Evolutionary conservation across 2,329 filamentous ascomycete genomes (phyloP), one percentile per base, ranked within the genome.

Genomic region (Epichloe festucae): DNA sequence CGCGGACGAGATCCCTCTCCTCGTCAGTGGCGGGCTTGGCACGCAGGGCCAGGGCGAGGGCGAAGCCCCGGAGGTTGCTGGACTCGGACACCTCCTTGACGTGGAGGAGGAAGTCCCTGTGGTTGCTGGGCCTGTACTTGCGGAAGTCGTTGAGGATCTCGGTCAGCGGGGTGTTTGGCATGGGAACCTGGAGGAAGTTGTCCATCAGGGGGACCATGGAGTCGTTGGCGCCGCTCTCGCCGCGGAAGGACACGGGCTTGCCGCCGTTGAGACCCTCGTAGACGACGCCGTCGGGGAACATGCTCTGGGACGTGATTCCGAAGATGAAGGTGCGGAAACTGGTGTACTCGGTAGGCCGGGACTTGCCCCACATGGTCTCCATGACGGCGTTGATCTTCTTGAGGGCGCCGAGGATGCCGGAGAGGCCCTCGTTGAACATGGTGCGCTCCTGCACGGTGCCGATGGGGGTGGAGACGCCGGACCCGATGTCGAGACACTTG

Each of bases 311-410:
- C 1, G 89, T 94, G 68, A 96, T 95, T 60, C 91, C 91, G 63
- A 95, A 95, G 71, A 96, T 96, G 73, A 96, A 96, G 11, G 91
- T 95, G 41, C 90, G 85, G 79, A 95, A 96, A 59, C 80, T 85
- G 53, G 86, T 88, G 71, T 96, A 96, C 58, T 89, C 81, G 17
- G 78, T 76, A 2, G 90, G 90, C 60, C 87, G 86, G 52, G 87
- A 93, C 67, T 89, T 87, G 54, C 77, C 77, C 91, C 90, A 96
- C 91, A 97, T 97, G 23, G 73, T 78, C 65, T 93, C 88, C 88
- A 94, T 94, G 55, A 84, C 82, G 35, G 69, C 71, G 66, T 93
- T 90, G 60, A 94, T 86, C 58, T 79, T 81, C 52, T 72, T 73
- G 60, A 71, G 61, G 0, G 83, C 77, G 1, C 67, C 63, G 4